Base-by-base conservation (phyloP, 106 monocot species). In the Acorus gramineus region DNA sequence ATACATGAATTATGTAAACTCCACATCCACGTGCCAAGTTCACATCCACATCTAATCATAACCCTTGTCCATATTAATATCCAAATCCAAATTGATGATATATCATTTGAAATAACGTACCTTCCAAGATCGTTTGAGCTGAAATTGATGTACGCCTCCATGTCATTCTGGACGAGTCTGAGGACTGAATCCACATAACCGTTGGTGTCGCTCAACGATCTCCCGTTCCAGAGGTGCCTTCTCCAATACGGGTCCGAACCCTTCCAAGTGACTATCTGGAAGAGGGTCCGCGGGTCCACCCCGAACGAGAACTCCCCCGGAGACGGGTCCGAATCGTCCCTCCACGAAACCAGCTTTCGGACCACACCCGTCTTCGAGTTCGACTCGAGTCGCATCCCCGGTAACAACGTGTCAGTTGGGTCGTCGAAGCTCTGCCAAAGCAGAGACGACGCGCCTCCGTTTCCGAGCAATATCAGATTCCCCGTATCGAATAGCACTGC, bases 341-440 rank as follows among this genome's bases (percentile, higher is more conserved):
- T 75, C 80, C 80, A 80, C 2, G 75, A 65, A 12, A 47, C 59
- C 7, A 75, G 2, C 1, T 48, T 11, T 0, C 4, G 3, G 2
- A 45, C 7, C 2, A n/a, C 4, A 3, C 43, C 44, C 6, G 62
- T 68, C 28, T 43, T 59, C 48, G 13, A 10, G 14, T 53, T 64
- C 7, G 8, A 46, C 6, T 10, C 5, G 6, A 75, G 11, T 4
- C 7, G 7, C 74, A 75, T 75, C 8, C 42, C 57, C 1, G 68
- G 75, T 3, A 76, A 57, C 9, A 69, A 44, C 4, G 55, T 76
- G 53, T 76, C 69, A 0, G 63, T 64, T 0, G 68, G 75, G 50
- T 63, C 6, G 7, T 76, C 64, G 57, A 76, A 76, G 42, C 75
- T 76, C 57, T 81, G 73, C 81, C 77, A 77, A 5, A 50, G 3